Percentiles rank a stretch among this genome's conserved stretches.
Conservation (phyloP, 768 basidiomycete genomes). For the Xanthoconium purpureum region DNA sequence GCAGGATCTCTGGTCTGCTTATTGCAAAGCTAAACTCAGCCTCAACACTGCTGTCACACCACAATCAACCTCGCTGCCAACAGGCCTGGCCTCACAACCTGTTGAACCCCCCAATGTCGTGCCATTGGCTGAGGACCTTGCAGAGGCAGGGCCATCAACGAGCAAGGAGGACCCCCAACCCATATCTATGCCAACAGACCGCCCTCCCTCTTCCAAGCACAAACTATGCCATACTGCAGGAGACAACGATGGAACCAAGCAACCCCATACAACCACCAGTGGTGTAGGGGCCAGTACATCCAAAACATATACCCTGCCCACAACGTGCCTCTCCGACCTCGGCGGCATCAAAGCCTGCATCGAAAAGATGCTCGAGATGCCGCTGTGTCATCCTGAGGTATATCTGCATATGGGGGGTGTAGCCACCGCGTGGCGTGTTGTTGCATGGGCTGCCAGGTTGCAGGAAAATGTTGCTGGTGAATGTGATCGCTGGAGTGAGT, state of each 20-base stretch:
- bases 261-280: constrained; percentile 38
- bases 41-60: constrained; percentile 49
- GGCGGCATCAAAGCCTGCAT: constrained; percentile 85
- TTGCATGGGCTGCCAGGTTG: constrained; percentile 96
- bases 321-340: constrained; percentile 75
- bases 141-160: constrained; percentile 13
- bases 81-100: too few species aligned
- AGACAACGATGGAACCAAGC: constrained; percentile 54
- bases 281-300: constrained; percentile 18
- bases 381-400: constrained; percentile 91
- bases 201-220: constrained; percentile 47
- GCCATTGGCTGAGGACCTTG: constrained; percentile 16
- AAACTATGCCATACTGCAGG: constrained; percentile 51
- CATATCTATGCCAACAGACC: constrained; percentile 4
- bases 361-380: constrained; percentile 94
- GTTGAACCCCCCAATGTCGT: constrained; percentile 29
- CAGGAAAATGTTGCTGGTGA: constrained; percentile 91
- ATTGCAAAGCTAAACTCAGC: constrained; percentile 64
- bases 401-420: constrained; percentile 91
- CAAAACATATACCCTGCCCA: constrained; percentile 59
- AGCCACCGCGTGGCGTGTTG: constrained; percentile 88
- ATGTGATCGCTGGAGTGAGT: constrained; percentile 91
- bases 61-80: not conserved
- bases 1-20: constrained; percentile 74
- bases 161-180: not conserved